Conservation (phyloP, 148 eudicot species). For the Hydrangea macrophylla region DNA sequence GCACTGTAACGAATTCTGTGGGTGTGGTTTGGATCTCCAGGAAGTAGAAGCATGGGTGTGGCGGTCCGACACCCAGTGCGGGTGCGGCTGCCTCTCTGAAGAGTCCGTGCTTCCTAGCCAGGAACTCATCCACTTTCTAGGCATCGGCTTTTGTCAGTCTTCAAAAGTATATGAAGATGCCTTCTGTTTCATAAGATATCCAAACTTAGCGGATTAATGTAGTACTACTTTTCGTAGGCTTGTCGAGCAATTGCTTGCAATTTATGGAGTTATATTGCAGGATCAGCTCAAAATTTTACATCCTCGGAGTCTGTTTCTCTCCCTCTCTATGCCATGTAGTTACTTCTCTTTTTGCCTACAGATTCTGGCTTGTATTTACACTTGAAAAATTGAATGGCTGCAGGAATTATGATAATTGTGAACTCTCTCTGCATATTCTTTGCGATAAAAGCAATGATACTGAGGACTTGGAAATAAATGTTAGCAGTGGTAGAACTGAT, state of each 20-base stretch:
- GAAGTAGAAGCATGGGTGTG: no score
- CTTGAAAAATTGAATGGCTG: slow-evolving; percentile 9
- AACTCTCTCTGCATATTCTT: slow-evolving; percentile 11
- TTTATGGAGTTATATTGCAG: not conserved
- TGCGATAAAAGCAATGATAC: slow-evolving; percentile 10
- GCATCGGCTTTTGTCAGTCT: not conserved
- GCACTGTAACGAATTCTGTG: no score
- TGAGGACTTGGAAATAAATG: slow-evolving; percentile 1
- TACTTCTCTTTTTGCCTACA: slow-evolving; percentile 7
- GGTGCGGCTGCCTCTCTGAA: no score
- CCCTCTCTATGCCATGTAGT: not conserved
- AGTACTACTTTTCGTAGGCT: no score
- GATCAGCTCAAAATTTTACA: not conserved
- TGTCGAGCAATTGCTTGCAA: not conserved
- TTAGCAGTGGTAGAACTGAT: slow-evolving; percentile 8
- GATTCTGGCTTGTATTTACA: not conserved
- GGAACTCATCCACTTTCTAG: not conserved
- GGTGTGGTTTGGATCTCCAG: no score
- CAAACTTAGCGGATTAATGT: no score
- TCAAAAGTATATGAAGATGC: not conserved
- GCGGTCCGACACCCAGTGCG: no score
- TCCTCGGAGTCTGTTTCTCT: not conserved
- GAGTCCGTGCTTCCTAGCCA: no score
- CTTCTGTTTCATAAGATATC: slow-evolving; percentile 3
- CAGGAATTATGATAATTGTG: slow-evolving; percentile 25